These are phyloP conservation scores for Fraxinus angustifolia DNA, from an alignment of 305 asterid genomes.

Conservation along the genomic window DNA sequence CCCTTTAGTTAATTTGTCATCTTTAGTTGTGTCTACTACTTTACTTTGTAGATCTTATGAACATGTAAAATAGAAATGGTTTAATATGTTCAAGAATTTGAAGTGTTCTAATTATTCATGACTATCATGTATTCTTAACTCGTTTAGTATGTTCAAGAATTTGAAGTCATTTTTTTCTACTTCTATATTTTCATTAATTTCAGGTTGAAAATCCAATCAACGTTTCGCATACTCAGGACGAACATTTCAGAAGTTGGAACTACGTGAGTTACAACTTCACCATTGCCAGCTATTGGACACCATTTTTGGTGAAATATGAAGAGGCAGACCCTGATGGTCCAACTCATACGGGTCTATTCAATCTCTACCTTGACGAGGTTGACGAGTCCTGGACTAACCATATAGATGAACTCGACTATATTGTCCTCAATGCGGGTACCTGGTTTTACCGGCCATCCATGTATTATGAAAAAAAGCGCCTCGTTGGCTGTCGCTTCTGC, in stretches of 20 bases:
- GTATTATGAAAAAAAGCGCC: conserved; percentile 39
- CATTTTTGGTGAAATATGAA: conserved; percentile 47
- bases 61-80: background rate
- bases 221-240: conserved; percentile 47
- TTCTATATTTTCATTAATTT: background rate
- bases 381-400: conserved; percentile 60
- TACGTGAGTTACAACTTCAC: conserved; percentile 72
- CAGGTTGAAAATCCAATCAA: conserved; percentile 44
- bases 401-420: conserved; percentile 51
- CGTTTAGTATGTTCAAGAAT: background rate
- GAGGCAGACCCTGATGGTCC: conserved; percentile 44
- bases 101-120: background rate
- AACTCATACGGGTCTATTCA: conserved; percentile 57
- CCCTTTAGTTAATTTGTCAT: background rate
- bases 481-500: conserved; percentile 64
- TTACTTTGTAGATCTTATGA: background rate
- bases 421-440: conserved; percentile 67
- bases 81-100: no score
- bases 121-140: background rate
- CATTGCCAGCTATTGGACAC: conserved; percentile 52
- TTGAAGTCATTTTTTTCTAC: background rate
- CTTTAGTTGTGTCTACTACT: background rate
- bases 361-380: conserved; percentile 68
- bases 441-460: conserved; percentile 68
- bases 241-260: conserved; percentile 54